Evolutionary conservation across 169 alveolate species (phyloP).

Genomic region (Babesia ovata): DNA sequence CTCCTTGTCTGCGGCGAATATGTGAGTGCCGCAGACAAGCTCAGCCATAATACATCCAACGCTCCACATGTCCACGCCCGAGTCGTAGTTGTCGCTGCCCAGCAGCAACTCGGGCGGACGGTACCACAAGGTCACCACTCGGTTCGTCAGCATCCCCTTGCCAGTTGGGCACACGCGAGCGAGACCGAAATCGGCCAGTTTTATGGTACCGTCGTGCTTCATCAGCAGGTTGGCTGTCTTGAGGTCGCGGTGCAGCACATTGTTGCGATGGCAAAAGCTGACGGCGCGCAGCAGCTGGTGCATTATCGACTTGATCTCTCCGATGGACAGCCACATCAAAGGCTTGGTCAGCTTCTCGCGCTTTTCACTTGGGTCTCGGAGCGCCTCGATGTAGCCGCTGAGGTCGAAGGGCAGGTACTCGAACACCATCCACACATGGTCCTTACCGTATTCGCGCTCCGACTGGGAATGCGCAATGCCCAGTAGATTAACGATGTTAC

Average conservation of each 20-base stretch:
- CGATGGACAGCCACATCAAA: constrained; percentile 72
- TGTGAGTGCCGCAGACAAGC: constrained; percentile 85
- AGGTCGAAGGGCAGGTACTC: constrained; percentile 85
- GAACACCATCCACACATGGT: constrained; percentile 85
- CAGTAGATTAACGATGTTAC: constrained; percentile 78
- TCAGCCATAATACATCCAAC: constrained; percentile 96
- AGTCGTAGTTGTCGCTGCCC: constrained; percentile 87
- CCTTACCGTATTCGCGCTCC: constrained; percentile 49
- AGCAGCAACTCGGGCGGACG: constrained; percentile 96
- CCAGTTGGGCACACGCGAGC: constrained; percentile 84
- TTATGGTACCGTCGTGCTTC: constrained; percentile 89
- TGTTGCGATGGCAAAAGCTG: constrained; percentile 86
- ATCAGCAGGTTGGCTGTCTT: constrained; percentile 91
- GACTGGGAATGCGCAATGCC: constrained; percentile 80
- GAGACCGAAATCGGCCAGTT: constrained; percentile 95
- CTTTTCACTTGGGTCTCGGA: constrained; percentile 65
- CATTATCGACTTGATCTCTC: constrained; percentile 82
- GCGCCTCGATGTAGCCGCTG: constrained; percentile 83
- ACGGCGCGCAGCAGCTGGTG: constrained; percentile 84
- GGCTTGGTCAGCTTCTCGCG: constrained; percentile 69
- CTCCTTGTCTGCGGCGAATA: constrained; percentile 90
- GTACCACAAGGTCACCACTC: constrained; percentile 96
- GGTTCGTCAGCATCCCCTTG: constrained; percentile 86
- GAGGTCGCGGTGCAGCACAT: constrained; percentile 87
- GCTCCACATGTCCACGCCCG: constrained; percentile 94